These are phyloP conservation scores for Populus alba DNA, from an alignment of 345 rosid species.

Conservation along the genomic window DNA sequence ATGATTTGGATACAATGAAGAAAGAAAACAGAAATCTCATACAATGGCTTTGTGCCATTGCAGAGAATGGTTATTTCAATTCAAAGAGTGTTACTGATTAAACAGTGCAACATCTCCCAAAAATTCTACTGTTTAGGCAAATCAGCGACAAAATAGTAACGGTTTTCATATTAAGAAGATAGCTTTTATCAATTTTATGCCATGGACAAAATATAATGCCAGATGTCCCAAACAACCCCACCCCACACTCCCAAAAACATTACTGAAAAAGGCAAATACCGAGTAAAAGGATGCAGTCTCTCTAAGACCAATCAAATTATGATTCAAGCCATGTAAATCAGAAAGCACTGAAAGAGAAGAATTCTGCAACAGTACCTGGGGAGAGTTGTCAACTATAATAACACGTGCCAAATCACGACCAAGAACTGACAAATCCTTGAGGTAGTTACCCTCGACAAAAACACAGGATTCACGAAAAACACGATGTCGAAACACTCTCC, in stretches of 20 bases:
- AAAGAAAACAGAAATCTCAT: neutral
- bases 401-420: constrained; percentile 93
- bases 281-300: neutral
- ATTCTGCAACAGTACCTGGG: constrained; percentile 59
- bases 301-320: neutral
- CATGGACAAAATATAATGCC: neutral
- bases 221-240: neutral
- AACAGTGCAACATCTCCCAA: neutral
- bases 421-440: constrained; percentile 87
- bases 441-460: constrained; percentile 88
- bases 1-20: too few relatives aligned
- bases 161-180: neutral
- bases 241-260: neutral
- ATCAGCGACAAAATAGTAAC: neutral
- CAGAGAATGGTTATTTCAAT: neutral
- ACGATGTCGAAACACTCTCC: constrained; percentile 87
- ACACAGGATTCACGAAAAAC: constrained; percentile 96
- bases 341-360: neutral
- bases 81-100: neutral
- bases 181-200: neutral
- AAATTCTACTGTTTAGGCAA: neutral
- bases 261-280: neutral
- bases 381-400: constrained; percentile 89
- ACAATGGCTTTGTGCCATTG: too few relatives aligned
- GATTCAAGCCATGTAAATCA: neutral